phyloP scores from a whole-genome alignment of 129 eudicot genomes.

The Ambrosia artemisiifolia region DNA sequence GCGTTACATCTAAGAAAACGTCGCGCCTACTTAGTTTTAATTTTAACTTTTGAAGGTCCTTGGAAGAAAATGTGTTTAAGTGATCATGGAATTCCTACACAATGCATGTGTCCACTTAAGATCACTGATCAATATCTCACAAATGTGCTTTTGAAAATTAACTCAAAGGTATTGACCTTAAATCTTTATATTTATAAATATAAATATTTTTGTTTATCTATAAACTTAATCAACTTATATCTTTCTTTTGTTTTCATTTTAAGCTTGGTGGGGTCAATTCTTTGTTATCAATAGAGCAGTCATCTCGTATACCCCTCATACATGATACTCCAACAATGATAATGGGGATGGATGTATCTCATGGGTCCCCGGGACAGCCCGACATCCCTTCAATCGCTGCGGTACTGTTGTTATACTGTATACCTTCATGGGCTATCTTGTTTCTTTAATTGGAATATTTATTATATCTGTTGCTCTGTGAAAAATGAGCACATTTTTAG shows the following conservation, averaged over 20 bases:
- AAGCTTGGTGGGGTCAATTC: conserved; percentile 97
- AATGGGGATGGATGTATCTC: conserved; percentile 96
- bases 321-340: conserved; percentile 92
- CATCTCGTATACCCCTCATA: conserved; percentile 53
- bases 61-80: conserved; percentile 84
- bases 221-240: neutral
- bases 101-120: conserved; percentile 75
- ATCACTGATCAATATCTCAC: conserved; percentile 83
- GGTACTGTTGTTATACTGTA: conserved; percentile 38
- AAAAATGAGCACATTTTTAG: conserved; percentile 34
- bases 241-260: neutral
- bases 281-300: conserved; percentile 71
- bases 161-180: conserved; percentile 63
- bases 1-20: neutral
- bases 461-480: conserved; percentile 19
- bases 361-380: conserved; percentile 78
- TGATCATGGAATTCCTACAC: conserved; percentile 67
- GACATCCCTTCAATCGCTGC: conserved; percentile 95
- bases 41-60: conserved; percentile 56
- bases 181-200: conserved; percentile 2
- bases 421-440: conserved; percentile 8
- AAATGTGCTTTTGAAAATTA: conserved; percentile 81
- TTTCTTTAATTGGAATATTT: conserved; percentile 2
- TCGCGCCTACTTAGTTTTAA: neutral
- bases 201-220: neutral